A percentile compares a stretch with the other conserved stretches of the same genome.
phyloP scores from a whole-genome alignment of 1,284 basidiomycete genomes.

The Wolfiporia cocos region DNA sequence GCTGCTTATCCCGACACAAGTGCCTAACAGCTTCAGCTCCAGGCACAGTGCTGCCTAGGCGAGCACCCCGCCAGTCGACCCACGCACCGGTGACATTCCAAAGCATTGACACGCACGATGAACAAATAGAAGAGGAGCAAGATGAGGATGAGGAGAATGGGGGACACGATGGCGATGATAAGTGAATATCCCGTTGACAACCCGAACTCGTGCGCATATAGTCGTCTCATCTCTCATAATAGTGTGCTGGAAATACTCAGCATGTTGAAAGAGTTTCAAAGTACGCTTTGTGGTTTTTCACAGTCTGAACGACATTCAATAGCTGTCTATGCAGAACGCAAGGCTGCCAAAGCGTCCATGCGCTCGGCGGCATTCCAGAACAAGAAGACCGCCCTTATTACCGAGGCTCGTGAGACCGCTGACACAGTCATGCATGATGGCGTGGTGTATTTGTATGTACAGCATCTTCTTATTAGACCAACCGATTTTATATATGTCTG shows the following conservation, averaged over 20 bases:
- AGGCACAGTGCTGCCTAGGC: too few species aligned
- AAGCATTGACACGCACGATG: background rate
- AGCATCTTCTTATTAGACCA: too few species aligned
- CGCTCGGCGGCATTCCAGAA: constrained; percentile 22
- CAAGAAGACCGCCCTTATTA: constrained; percentile 24
- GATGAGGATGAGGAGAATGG: constrained; percentile 12
- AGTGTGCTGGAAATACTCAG: constrained; percentile 25
- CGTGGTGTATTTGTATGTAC: constrained; percentile 23
- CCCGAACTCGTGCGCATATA: constrained; percentile 1
- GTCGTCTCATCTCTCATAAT: too few species aligned
- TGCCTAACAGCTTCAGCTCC: too few species aligned
- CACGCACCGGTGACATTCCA: background rate
- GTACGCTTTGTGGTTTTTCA: too few species aligned
- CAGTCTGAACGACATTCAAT: background rate
- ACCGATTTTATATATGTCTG: background rate
- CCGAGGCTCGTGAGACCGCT: constrained; percentile 22
- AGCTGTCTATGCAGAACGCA: constrained; percentile 21
- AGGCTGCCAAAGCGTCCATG: constrained; percentile 23
- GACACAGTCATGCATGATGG: constrained; percentile 22
- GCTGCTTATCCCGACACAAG: too few species aligned
- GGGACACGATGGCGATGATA: constrained; percentile 18
- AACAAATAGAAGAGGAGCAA: constrained; percentile 11
- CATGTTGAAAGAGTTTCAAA: constrained; percentile 27
- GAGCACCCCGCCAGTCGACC: background rate
- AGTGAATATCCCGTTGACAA: constrained; percentile 3